phyloP scores from a whole-genome alignment of 2,329 filamentous ascomycete species.

The Aspergillus ruber region DNA sequence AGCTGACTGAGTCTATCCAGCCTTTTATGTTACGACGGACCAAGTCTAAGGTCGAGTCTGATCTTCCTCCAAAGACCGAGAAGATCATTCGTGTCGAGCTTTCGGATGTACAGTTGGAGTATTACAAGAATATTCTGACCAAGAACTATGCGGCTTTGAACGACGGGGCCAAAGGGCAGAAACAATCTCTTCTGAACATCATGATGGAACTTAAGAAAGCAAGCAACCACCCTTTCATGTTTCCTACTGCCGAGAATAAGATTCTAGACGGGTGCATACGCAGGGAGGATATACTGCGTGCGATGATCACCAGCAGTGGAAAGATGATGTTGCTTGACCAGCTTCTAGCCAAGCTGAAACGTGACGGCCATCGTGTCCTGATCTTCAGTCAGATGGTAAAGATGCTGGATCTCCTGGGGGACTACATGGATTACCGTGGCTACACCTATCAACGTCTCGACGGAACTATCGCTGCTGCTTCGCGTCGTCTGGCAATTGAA shows the following conservation, averaged over 20 bases:
- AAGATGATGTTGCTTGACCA: slow-evolving; percentile 99
- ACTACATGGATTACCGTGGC: slow-evolving; percentile 88
- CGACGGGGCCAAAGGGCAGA: slow-evolving; percentile 81
- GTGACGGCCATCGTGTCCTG: slow-evolving; percentile 87
- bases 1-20: slow-evolving; percentile 78
- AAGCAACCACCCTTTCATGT: slow-evolving; percentile 98
- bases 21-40: slow-evolving; percentile 93
- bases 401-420: slow-evolving; percentile 92
- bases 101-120: slow-evolving; percentile 91
- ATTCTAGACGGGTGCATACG: slow-evolving; percentile 73
- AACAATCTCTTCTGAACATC: slow-evolving; percentile 92
- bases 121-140: slow-evolving; percentile 98
- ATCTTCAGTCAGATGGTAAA: slow-evolving; percentile 99
- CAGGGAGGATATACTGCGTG: slow-evolving; percentile 85
- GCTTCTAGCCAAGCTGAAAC: slow-evolving; percentile 86
- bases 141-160: slow-evolving; percentile 93
- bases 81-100: slow-evolving; percentile 98
- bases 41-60: slow-evolving; percentile 95
- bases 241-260: slow-evolving; percentile 84
- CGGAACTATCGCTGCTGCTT: slow-evolving; percentile 83
- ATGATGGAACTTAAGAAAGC: slow-evolving; percentile 99
- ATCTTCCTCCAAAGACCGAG: slow-evolving; percentile 92
- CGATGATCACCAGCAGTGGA: slow-evolving; percentile 90
- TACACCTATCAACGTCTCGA: slow-evolving; percentile 93
- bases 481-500: slow-evolving; percentile 89